Percentiles rank a stretch among this genome's conserved stretches.
Evolutionary conservation across 108 stramenopile species (phyloP).

Genomic region (Cylindrotheca fusiformis): DNA sequence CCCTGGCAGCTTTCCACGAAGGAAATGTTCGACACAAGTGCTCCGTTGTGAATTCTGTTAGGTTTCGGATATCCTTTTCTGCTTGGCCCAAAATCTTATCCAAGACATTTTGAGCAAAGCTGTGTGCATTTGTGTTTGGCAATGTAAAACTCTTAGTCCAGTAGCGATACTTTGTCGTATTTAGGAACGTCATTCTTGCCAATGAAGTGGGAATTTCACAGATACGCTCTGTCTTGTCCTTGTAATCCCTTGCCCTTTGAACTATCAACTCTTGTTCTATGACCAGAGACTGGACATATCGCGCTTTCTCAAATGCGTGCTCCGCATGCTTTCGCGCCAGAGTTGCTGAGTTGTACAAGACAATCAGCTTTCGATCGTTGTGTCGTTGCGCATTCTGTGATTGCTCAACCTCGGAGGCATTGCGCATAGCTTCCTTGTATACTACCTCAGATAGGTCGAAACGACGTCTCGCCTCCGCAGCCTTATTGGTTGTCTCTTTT

Average conservation of each 20-base stretch:
- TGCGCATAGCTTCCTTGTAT: constrained; percentile 45
- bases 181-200: constrained; percentile 54
- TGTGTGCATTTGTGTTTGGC: constrained; percentile 62
- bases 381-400: constrained; percentile 34
- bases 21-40: constrained; percentile 87
- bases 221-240: constrained; percentile 47
- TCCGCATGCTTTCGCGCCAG: constrained; percentile 38
- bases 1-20: constrained; percentile 36
- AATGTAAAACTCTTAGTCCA: constrained; percentile 68
- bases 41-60: constrained; percentile 57
- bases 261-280: constrained; percentile 46
- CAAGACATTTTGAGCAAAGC: constrained; percentile 48
- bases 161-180: constrained; percentile 47
- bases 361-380: constrained; percentile 52
- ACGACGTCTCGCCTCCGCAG: constrained; percentile 47
- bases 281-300: constrained; percentile 36
- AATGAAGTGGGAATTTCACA: constrained; percentile 51
- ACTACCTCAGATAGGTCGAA: constrained; percentile 50
- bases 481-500: constrained; percentile 39
- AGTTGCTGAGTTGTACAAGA: constrained; percentile 54
- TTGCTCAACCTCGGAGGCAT: constrained; percentile 44
- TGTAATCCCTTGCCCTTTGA: constrained; percentile 66
- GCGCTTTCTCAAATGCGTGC: constrained; percentile 25
- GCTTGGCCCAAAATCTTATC: constrained; percentile 33
- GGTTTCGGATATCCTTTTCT: constrained; percentile 32